These are phyloP conservation scores for Alternaria ventricosa DNA, from an alignment of 2,329 filamentous ascomycete genomes.

Conservation along the genomic window DNA sequence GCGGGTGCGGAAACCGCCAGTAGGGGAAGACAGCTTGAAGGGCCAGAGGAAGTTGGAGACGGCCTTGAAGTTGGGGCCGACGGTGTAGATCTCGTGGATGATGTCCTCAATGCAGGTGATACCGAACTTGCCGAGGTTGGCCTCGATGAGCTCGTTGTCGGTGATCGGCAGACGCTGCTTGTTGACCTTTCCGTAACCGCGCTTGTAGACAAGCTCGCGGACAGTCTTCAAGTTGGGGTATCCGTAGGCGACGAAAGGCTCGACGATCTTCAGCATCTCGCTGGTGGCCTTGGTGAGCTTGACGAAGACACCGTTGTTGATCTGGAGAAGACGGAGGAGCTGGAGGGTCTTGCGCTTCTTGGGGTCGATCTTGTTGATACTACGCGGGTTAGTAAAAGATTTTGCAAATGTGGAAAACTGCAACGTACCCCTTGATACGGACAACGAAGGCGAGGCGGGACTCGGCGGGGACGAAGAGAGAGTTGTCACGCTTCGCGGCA, in stretches of 20 bases:
- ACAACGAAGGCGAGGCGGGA: constrained; percentile 97
- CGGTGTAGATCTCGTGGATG: constrained; percentile 97
- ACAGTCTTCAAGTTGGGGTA: constrained; percentile 99
- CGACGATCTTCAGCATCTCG: constrained; percentile 96
- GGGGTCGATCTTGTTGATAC: constrained; percentile 99
- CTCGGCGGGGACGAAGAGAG: constrained; percentile 94
- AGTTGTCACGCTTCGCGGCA: constrained; percentile 87
- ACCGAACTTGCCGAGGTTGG: constrained; percentile 87
- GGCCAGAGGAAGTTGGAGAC: constrained; percentile 99
- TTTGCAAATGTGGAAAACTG: background rate
- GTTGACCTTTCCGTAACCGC: constrained; percentile 98
- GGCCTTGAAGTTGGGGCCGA: constrained; percentile 99
- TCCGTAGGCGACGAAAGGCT: constrained; percentile 99
- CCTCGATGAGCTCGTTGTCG: constrained; percentile 97
- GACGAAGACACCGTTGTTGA: constrained; percentile 99
- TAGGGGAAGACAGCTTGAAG: constrained; percentile 99
- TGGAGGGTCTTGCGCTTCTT: constrained; percentile 99
- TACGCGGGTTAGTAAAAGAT: constrained; percentile 40
- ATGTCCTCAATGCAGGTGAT: constrained; percentile 99
- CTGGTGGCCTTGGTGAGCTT: constrained; percentile 95
- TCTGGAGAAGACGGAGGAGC: constrained; percentile 99
- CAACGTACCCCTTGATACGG: constrained; percentile 91
- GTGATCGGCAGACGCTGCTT: constrained; percentile 97
- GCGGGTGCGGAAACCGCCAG: constrained; percentile 90
- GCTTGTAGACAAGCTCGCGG: constrained; percentile 98